Evolutionary conservation across 2,329 filamentous ascomycete genomes (phyloP).

Genomic region (Elsinoe necatrix): DNA sequence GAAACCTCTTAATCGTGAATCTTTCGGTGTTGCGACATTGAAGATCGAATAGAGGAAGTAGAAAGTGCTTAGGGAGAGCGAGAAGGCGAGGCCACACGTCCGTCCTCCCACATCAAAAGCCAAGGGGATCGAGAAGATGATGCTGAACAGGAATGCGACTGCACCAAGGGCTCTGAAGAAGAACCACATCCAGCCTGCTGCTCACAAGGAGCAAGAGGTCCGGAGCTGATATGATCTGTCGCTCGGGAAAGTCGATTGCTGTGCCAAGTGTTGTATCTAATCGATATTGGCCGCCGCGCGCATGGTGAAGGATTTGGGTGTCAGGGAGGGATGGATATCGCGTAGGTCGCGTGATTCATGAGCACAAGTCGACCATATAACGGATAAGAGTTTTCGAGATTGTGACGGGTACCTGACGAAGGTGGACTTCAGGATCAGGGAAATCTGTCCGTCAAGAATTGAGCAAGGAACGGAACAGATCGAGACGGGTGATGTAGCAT

Average conservation of each 20-base stretch:
- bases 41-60: slow-evolving; percentile 81
- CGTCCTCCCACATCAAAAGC: slow-evolving; percentile 96
- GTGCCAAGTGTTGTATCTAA: neutral
- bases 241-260: neutral
- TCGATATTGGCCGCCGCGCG: slow-evolving; percentile 1
- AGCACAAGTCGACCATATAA: slow-evolving; percentile 6
- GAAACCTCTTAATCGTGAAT: slow-evolving; percentile 63
- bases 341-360: slow-evolving; percentile 11
- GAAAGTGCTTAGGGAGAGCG: slow-evolving; percentile 77
- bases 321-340: neutral
- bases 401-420: slow-evolving; percentile 10
- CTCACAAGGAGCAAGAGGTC: neutral
- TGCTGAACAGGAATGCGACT: slow-evolving; percentile 77
- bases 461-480: slow-evolving; percentile 5
- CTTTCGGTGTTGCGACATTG: slow-evolving; percentile 70
- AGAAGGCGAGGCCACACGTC: slow-evolving; percentile 90
- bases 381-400: neutral
- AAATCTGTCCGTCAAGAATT: neutral
- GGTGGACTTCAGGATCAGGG: neutral
- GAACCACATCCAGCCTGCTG: slow-evolving; percentile 57
- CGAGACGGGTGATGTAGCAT: slow-evolving; percentile 8
- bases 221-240: neutral
- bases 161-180: slow-evolving; percentile 72
- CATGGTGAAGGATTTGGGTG: neutral
- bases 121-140: slow-evolving; percentile 91